Percentiles rank a stretch among this genome's conserved stretches.
phyloP scores from a whole-genome alignment of 2,329 filamentous ascomycete species.

The Aspergillus thermomutatus region DNA sequence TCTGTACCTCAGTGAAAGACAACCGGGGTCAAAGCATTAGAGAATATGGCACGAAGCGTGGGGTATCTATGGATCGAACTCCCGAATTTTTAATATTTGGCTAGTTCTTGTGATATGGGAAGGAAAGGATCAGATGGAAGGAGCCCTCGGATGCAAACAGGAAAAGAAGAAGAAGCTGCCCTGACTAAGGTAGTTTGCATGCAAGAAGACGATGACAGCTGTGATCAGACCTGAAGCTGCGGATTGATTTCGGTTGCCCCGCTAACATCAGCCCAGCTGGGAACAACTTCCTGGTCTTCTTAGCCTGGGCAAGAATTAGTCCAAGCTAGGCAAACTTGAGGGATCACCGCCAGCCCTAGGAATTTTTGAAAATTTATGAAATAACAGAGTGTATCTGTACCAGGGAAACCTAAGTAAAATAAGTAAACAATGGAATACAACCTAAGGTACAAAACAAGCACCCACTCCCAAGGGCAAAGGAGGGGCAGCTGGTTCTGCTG shows the following conservation, averaged over 20 bases:
- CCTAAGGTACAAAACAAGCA: too few species aligned
- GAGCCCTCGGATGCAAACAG: too few species aligned
- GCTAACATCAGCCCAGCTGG: neutral
- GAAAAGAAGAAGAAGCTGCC: neutral
- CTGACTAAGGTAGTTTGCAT: neutral
- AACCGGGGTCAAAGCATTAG: neutral
- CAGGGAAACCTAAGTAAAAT: too few species aligned
- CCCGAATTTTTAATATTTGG: neutral
- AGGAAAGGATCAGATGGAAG: neutral
- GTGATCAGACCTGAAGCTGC: neutral
- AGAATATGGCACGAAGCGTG: neutral
- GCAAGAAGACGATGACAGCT: neutral
- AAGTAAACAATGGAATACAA: too few species aligned
- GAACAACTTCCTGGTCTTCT: too few species aligned
- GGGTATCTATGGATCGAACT: too few species aligned
- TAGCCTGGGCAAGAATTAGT: neutral
- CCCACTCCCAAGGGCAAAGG: neutral
- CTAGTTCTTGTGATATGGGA: neutral
- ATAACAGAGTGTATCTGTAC: neutral
- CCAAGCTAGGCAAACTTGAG: neutral
- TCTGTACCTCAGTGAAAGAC: neutral
- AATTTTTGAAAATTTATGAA: neutral
- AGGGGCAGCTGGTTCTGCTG: neutral
- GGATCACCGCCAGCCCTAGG: too few species aligned
- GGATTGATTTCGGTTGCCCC: neutral